These are phyloP conservation scores for Quercus parvula DNA, from an alignment of 306 rosid genomes.

Conservation along the genomic window DNA sequence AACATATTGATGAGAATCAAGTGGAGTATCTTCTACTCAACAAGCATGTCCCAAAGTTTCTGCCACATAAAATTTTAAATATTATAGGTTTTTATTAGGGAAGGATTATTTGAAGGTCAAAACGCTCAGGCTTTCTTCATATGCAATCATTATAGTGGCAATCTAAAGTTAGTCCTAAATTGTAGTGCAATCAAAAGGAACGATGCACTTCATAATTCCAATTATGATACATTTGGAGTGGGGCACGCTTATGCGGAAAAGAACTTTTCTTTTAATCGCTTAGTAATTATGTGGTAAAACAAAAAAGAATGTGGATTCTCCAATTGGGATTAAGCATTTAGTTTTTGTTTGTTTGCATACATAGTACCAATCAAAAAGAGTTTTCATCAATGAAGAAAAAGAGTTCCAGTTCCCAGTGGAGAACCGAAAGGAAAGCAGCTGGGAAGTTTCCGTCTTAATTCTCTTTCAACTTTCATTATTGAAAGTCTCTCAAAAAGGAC, in stretches of 20 bases:
- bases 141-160: constrained; percentile 20
- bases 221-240: not conserved
- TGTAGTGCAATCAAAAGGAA: not conserved
- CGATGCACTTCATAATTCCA: constrained; percentile 7
- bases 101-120: constrained; percentile 18
- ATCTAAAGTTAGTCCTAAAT: not conserved
- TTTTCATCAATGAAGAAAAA: not conserved
- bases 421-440: not conserved
- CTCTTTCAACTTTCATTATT: not conserved
- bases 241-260: not conserved
- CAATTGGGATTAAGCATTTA: not conserved
- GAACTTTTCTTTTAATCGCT: not conserved
- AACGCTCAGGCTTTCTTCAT: constrained; percentile 13
- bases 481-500: not conserved
- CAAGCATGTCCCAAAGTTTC: constrained; percentile 19
- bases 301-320: not conserved
- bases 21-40: constrained; percentile 23
- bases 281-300: not conserved
- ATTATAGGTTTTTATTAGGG: not conserved
- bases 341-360: not conserved
- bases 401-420: not conserved
- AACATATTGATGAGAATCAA: not conserved
- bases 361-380: not conserved
- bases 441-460: not conserved
- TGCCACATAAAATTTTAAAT: not conserved